Base-by-base conservation (phyloP, 441 rosid genomes). In the Gossypium schwendimanii region DNA sequence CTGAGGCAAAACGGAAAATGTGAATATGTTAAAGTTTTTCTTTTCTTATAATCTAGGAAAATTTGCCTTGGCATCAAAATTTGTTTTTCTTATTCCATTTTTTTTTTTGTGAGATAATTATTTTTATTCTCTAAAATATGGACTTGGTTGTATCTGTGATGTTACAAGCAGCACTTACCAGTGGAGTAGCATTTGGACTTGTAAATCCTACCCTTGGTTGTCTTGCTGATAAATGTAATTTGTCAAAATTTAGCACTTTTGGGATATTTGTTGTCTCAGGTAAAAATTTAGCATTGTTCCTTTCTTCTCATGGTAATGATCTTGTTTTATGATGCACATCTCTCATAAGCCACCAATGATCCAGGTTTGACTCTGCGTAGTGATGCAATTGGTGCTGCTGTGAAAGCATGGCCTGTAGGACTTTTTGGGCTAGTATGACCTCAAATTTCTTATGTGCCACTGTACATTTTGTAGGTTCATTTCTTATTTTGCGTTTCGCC, bases 351-450 rank as follows among this genome's bases (percentile, higher is more conserved):
- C 39, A 33, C 21, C 47, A 31, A 64, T 75, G 59, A 71, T 73
- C 31, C 84, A 94, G 98, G 98, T 60, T 81, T 92, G 84, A 90
- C 93, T 60, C 79, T 94, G 88, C 88, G 83, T 26, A 92, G 89
- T 69, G 89, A 85, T 75, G 97, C 93, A 15, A 83, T 94, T 72
- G 86, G 89, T 66, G 90, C 89, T 23, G 98, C 97, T 71, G 84
- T 79, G 2, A 83, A 92, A 78, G 92, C 97, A 64, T 94, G 98
- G 98, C 89, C 91, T 50, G 90, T 89, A 1, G 98, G 97, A 80
- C 45, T 88, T 72, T 87, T 85, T 63, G 98, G 98, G 83, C 94
- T 94, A 81, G 98, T 94, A 94, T 84, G 97, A 78, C 78, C 83
- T 85, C 76, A 20, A 80, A 69, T 77, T 79, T 73, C 72, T 77